phyloP scores from a whole-genome alignment of 352 stramenopile species.

The Thraustotheca clavata region DNA sequence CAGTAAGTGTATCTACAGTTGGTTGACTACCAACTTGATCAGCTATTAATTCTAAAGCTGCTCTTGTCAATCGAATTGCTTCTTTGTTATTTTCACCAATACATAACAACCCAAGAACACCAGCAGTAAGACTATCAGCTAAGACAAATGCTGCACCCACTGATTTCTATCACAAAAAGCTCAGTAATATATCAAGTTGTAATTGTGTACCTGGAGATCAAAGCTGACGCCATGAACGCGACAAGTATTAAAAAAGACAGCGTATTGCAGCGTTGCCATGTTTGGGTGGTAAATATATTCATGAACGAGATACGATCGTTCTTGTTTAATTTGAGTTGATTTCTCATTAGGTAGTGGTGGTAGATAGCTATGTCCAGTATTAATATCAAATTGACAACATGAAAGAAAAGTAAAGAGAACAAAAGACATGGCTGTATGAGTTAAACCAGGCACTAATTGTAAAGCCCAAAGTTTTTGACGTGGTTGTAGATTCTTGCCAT shows the following conservation, averaged over 20 bases:
- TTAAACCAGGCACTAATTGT: conserved; percentile 66
- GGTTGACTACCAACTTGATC: conserved; percentile 46
- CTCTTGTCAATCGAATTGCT: conserved; percentile 49
- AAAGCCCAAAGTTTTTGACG: conserved; percentile 61
- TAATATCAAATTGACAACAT: conserved; percentile 31
- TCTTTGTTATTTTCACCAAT: conserved; percentile 42
- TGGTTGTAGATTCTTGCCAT: background rate
- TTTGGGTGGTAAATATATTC: conserved; percentile 76
- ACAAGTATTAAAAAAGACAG: conserved; percentile 83
- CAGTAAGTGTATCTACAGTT: conserved; percentile 18
- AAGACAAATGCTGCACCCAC: conserved; percentile 69
- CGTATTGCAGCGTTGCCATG: conserved; percentile 67
- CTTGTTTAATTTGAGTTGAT: conserved; percentile 15
- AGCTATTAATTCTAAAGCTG: conserved; percentile 64
- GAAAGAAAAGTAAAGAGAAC: conserved; percentile 59
- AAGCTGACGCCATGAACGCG: conserved; percentile 83
- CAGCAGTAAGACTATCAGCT: conserved; percentile 67
- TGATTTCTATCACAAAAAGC: conserved; percentile 8
- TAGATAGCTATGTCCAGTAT: conserved; percentile 32
- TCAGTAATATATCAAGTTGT: too few relatives aligned
- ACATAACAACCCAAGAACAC: conserved; percentile 62
- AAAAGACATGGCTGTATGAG: conserved; percentile 64
- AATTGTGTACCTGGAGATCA: conserved; percentile 33
- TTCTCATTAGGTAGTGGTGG: conserved; percentile 5
- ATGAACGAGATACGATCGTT: conserved; percentile 53